These are phyloP conservation scores for Heritiera littoralis DNA, from an alignment of 345 rosid species.

Conservation along the genomic window DNA sequence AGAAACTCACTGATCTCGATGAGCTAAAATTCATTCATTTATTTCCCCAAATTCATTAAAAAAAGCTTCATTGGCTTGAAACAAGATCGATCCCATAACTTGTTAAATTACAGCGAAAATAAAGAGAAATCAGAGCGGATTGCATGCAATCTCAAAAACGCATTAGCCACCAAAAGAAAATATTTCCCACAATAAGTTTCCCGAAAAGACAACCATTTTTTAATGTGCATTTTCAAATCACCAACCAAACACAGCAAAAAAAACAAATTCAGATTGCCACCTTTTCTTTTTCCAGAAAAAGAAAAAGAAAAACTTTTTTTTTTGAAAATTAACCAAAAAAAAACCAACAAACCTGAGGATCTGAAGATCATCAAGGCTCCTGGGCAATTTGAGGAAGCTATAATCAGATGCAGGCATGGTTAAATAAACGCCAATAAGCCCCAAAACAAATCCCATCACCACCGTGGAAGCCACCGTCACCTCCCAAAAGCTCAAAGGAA, in stretches of 20 bases:
- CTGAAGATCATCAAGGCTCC: slow-evolving; percentile 83
- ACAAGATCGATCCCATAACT: slow-evolving; percentile 1
- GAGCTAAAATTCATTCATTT: background rate
- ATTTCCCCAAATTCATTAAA: background rate
- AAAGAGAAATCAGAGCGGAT: background rate
- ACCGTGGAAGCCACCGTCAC: slow-evolving; percentile 55
- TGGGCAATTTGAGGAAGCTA: slow-evolving; percentile 92
- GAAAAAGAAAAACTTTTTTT: background rate
- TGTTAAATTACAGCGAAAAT: background rate
- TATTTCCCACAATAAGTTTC: background rate
- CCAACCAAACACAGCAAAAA: background rate
- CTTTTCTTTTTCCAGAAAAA: background rate
- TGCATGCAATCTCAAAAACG: background rate
- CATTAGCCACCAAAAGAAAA: background rate
- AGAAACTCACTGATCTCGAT: background rate
- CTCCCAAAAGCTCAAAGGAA: slow-evolving; percentile 69
- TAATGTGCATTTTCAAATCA: background rate
- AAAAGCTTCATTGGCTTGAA: slow-evolving; percentile 6
- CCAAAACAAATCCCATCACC: slow-evolving; percentile 52
- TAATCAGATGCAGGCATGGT: slow-evolving; percentile 94
- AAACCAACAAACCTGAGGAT: slow-evolving; percentile 60
- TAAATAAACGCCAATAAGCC: slow-evolving; percentile 69
- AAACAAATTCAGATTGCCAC: background rate
- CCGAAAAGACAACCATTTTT: background rate
- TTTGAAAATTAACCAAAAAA: background rate